These are phyloP conservation scores for Backusella liffmaniae DNA, from an alignment of 192 early-diverging fungal genomes.

Conservation along the genomic window DNA sequence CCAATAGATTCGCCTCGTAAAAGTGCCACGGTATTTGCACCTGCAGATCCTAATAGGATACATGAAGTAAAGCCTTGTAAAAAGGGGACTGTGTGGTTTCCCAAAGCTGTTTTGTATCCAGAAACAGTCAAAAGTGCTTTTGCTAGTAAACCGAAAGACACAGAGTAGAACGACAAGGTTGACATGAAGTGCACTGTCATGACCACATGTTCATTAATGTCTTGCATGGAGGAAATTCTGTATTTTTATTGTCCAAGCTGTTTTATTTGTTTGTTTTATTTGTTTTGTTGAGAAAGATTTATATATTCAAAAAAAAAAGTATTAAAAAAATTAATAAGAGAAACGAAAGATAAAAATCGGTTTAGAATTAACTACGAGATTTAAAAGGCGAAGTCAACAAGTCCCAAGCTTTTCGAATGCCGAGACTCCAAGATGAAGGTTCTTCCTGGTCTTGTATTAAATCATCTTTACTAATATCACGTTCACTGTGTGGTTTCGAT, in stretches of 20 bases:
- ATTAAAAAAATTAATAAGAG: background rate
- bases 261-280: background rate
- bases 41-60: background rate
- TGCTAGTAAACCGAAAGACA: background rate
- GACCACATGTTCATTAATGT: background rate
- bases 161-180: background rate
- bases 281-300: background rate
- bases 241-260: background rate
- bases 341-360: background rate
- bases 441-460: background rate
- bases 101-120: background rate
- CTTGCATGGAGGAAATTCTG: background rate
- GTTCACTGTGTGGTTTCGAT: background rate
- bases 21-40: background rate
- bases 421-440: constrained; percentile 1
- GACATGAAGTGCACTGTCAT: background rate
- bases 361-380: background rate
- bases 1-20: background rate
- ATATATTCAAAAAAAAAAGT: background rate
- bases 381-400: background rate
- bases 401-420: background rate
- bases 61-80: background rate
- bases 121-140: background rate
- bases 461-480: background rate
- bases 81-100: background rate